Percentiles rank a stretch among this genome's conserved stretches.
phyloP scores from a whole-genome alignment of 2,329 filamentous ascomycete genomes.

The Aureobasidium namibiae region DNA sequence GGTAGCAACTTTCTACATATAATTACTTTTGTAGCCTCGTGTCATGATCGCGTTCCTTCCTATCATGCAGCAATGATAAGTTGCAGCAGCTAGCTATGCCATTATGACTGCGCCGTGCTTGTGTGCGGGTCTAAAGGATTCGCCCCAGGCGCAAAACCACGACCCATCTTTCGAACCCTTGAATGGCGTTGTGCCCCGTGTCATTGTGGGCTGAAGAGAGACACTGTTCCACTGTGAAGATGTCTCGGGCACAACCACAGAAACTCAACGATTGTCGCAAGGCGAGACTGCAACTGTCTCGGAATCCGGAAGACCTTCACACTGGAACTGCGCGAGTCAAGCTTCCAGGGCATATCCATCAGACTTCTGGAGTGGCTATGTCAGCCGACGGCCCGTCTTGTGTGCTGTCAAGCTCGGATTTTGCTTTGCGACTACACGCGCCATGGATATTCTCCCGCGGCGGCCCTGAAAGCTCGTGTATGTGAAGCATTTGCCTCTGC shows the following conservation, averaged over 20 bases:
- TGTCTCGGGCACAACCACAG: not conserved
- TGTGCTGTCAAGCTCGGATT: not conserved
- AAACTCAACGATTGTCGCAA: not conserved
- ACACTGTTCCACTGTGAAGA: slow-evolving; percentile 4
- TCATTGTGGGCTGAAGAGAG: not conserved
- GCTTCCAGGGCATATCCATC: not conserved
- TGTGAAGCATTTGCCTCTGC: not conserved
- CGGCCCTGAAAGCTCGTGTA: not conserved
- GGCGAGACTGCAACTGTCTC: slow-evolving; percentile 1
- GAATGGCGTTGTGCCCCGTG: not conserved
- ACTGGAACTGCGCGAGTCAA: not conserved
- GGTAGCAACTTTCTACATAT: not conserved
- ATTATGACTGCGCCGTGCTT: not conserved
- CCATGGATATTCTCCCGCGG: not conserved
- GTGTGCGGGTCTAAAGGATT: not conserved
- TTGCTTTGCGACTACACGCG: slow-evolving; percentile 2
- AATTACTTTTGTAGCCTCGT: not conserved
- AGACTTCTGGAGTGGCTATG: not conserved
- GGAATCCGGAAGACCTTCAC: not conserved
- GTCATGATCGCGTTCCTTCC: not conserved
- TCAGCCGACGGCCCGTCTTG: not conserved
- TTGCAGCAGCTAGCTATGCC: not conserved
- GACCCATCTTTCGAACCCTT: not conserved
- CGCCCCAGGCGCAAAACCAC: not conserved
- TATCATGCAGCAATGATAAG: not conserved